A percentile compares a stretch with the other conserved stretches of the same genome.
Evolutionary conservation across 2,329 filamentous ascomycete species (phyloP).

Genomic region (Rhexocercosporidium sp.): DNA sequence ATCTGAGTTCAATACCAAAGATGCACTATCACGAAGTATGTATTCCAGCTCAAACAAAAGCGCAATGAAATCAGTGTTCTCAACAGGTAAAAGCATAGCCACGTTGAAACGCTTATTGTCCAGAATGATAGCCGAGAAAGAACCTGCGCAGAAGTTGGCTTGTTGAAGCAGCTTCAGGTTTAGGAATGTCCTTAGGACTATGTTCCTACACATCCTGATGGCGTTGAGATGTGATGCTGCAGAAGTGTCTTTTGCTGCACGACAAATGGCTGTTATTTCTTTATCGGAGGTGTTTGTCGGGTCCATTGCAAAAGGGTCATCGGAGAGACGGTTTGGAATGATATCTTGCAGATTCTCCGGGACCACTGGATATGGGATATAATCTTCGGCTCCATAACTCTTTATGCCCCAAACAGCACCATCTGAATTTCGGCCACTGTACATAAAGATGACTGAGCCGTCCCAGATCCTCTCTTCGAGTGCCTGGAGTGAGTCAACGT

Average conservation of each 20-base stretch:
- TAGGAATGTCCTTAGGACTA: constrained; percentile 4
- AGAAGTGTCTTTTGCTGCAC: neutral
- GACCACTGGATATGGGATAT: constrained; percentile 9
- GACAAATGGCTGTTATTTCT: constrained; percentile 17
- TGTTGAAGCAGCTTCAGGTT: constrained; percentile 14
- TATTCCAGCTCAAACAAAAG: constrained; percentile 9
- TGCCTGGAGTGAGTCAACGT: constrained; percentile 10
- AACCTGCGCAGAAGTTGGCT: constrained; percentile 3
- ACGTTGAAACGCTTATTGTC: neutral
- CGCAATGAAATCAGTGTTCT: constrained; percentile 15
- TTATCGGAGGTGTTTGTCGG: constrained; percentile 16
- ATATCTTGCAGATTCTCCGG: constrained; percentile 12
- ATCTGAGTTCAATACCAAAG: neutral
- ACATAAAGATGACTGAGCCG: constrained; percentile 9
- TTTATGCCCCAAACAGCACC: neutral
- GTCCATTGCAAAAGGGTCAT: constrained; percentile 12
- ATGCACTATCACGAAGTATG: constrained; percentile 15
- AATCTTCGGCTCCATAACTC: neutral
- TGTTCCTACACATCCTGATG: constrained; percentile 9
- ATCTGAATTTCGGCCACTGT: neutral
- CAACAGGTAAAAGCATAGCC: neutral
- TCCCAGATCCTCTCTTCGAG: constrained; percentile 6
- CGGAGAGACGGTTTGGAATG: constrained; percentile 13
- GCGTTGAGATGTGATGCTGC: neutral
- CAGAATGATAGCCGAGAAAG: constrained; percentile 1